Evolutionary conservation across 495 filamentous ascomycete genomes (phyloP), one percentile per base, ranked within the genome.

Genomic region (Lasiosphaeria ovina): DNA sequence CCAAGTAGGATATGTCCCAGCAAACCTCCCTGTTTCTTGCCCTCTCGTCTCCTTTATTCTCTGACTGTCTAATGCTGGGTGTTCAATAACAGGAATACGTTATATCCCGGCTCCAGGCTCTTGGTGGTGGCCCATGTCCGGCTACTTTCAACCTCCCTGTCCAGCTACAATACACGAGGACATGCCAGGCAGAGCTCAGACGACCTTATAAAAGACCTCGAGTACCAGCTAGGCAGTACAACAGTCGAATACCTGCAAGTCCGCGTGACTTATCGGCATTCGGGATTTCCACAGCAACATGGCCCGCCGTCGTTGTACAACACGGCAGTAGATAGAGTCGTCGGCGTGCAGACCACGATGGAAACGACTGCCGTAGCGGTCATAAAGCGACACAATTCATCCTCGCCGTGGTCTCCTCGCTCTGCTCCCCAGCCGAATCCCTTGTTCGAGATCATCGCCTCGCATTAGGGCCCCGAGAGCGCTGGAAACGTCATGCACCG

Each of bases 151-250:
- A 24, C 36, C 8, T 17, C 65, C 5, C 35, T 45, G 32, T 42
- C 53, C 11, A 60, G 38, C 14, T 34, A 14, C 31, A 60, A 50
- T n/a, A 52, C 60, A n/a, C 50, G 60, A 4, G 54, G 62, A 7
- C 66, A 69, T 50, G 40, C 57, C 2, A 71, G 68, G 48, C 71
- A 68, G 62, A 73, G 62, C 49, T 76, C 82, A 3, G 76, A 79
- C 35, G 73, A 77, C 42, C 71, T 84, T 11, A 79, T 84, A 2
- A 72, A 79, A 35, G 77, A 81, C 53, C 69, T 84, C 16, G 79
- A 83, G 54, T 67, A 64, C 32, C 72, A 80, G 42, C 69, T 84
- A 3, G 79, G 80, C n/a, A 67, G 69, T 40, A 66, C 66, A 8
- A 58, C 58, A 49, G 72, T 63, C 1, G 66, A 76, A 32, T 83